Conservation (phyloP, 1,284 basidiomycete species). For the Amylostereum areolatum region DNA sequence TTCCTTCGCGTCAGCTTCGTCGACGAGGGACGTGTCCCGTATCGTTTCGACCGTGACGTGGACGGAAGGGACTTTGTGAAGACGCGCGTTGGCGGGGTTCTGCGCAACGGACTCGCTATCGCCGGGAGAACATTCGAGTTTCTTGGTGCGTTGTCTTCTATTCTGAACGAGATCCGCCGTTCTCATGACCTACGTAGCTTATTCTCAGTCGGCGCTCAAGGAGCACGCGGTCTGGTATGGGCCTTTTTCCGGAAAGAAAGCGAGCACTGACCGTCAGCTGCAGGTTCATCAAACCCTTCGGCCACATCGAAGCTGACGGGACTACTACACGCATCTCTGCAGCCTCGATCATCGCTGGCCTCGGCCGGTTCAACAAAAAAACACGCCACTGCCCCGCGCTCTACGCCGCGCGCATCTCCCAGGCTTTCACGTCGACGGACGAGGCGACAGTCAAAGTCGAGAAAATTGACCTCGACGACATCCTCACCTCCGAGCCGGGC, state of each 20-base stretch:
- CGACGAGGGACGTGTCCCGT: conserved; percentile 47
- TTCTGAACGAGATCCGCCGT: neutral
- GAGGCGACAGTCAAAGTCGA: conserved; percentile 49
- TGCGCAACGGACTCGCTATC: conserved; percentile 40
- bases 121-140: conserved; percentile 49
- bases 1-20: conserved; percentile 63
- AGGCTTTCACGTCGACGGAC: conserved; percentile 70
- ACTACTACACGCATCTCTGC: conserved; percentile 30
- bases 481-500: conserved; percentile 21
- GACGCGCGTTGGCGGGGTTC: conserved; percentile 33
- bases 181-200: conserved; percentile 24
- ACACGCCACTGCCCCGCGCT: conserved; percentile 58
- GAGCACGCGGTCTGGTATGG: conserved; percentile 41
- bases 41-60: conserved; percentile 46
- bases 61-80: conserved; percentile 41
- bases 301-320: conserved; percentile 16
- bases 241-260: neutral
- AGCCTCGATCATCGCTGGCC: conserved; percentile 38
- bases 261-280: neutral
- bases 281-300: conserved; percentile 50
- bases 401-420: conserved; percentile 65
- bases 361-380: conserved; percentile 49
- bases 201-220: conserved; percentile 48
- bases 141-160: conserved; percentile 20
- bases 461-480: conserved; percentile 39